Base-by-base conservation (phyloP, 495 filamentous ascomycete species). In the Hypoxylon rickii region DNA sequence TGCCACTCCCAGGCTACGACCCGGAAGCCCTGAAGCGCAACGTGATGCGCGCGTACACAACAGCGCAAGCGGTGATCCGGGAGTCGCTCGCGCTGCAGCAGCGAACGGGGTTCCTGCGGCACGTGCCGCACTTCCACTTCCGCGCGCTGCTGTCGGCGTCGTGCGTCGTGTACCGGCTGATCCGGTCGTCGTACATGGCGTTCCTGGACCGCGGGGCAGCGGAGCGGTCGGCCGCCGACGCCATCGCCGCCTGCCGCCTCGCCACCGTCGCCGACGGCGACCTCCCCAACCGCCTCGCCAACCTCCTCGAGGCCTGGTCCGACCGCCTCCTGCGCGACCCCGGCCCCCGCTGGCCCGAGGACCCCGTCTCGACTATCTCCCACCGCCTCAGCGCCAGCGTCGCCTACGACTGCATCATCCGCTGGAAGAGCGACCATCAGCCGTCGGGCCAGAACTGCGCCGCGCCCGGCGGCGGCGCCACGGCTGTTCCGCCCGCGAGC, bases 61-160 rank as follows among this genome's bases (percentile, higher is more conserved):
- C 75, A 2, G 71, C 75, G 47, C 66, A 66, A 16, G 45, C 68
- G 10, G 50, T 75, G 19, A 62, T 78, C 52, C 63, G 56, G 42
- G 48, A 55, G 10, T 50, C 61, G 22, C 57, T 67, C 2, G 39
- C 57, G 13, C 70, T 76, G 0, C 70, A 76, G 34, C 42, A 55
- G 8, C 55, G 61, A 13, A 55, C 48, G 7, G 56, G 61, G 13
- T 73, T 76, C 46, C 55, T 78, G 12, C 62, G 61, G 29, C 69
- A 76, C 66, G 61, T 73, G 0, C 70, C 75, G 8, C 69, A 74
- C 55, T 72, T 71, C 50, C 65, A 76, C 43, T 72, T 73, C 51
- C 71, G 75, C 15, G 65, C 69, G 10, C 50, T 76, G 13, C 36
- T 70, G 19, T 59, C 52, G 19, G 71, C 75, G 3, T 58, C 53